Base-by-base conservation (phyloP, 345 rosid species). In the Alliaria petiolata region DNA sequence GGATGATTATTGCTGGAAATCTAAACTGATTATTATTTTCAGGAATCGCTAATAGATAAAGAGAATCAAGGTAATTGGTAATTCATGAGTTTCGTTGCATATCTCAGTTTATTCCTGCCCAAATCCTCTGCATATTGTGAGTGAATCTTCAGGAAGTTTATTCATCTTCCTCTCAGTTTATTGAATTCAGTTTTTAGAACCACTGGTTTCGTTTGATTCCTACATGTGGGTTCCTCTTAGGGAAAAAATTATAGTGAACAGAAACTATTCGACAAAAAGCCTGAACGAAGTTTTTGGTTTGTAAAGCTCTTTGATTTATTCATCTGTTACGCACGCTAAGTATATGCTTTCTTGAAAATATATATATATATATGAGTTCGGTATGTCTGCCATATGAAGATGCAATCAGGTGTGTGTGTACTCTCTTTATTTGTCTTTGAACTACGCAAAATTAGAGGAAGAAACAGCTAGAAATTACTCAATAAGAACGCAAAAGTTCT, bases 181-280 rank as follows among this genome's bases (percentile, higher is more conserved):
- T n/a, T n/a, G n/a, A n/a, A n/a, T n/a, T n/a, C n/a, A n/a, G 16
- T 44, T n/a, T 11, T 69, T 5, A 11, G 26, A 56, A 56, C 26
- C n/a, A 36, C 39, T 15, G 60, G 14, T 49, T 70, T 61, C 3
- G 4, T 39, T 30, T 62, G 38, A 42, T 52, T 35, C 20, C 22
- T 52, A 1, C 11, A 3, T 3, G 26, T 20, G n/a, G 2, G 38
- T 10, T 71, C 9, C 26, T 5, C 15, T 10, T 15, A 28, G n/a
- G n/a, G n/a, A 19, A 42, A 3, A 9, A 6, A 6, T 22, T 53
- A 6, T 34, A 6, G 12, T 44, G 56, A 3, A 16, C 0, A 3
- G 12, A 54, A 63, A 57, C 57, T 72, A 46, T 54, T 72, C 70
- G 76, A 54, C 33, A 4, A 72, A 63, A 63, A 22, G 47, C 56